Base-by-base conservation (phyloP, 257 asterid species). In the Solanum chiquidenum region DNA sequence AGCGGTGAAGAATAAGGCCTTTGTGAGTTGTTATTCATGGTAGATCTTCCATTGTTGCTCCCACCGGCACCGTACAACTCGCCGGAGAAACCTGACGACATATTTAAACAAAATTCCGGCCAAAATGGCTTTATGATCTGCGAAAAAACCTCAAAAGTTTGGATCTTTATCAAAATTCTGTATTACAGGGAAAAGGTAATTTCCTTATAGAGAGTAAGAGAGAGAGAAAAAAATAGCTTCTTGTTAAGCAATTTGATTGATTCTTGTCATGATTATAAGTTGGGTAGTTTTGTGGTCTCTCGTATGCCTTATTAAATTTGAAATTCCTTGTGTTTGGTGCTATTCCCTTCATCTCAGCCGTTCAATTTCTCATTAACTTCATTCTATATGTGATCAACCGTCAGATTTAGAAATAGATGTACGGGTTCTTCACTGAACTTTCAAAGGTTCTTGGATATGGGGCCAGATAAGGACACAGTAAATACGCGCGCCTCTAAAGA, bases 71-170 rank as follows among this genome's bases (percentile, higher is more conserved):
- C 37, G 88, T 89, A 94, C 87, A 91, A 92, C n/a, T 93, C 97
- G 68, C 94, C 94, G 91, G 97, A 84, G 89, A 91, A 91, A 20
- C 94, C 94, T 86, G 98, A 93, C 27, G 96, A 89, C 94, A 95
- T 95, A 60, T 60, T 55, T 3, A 29, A n/a, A n/a, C 27, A 20
- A 21, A 9, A 83, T 86, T 27, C 83, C 83, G 42, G 66, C 6
- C 46, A 44, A 64, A 68, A 13, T 37, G 0, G 69, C 34, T 38
- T 79, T 82, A 49, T 12, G 44, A 58, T 86, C 88, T 49, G 20
- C 7, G 37, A 75, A 86, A 38, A 66, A 71, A 71, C 14, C 55
- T 86, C 69, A 55, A 60, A 84, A 42, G 42, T 83, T 85, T 68
- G 75, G 90, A 83, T 86, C 42, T 89, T 46, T 52, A 74, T 87